Conservation (phyloP, 768 basidiomycete species). For the Lentinula boryana region DNA sequence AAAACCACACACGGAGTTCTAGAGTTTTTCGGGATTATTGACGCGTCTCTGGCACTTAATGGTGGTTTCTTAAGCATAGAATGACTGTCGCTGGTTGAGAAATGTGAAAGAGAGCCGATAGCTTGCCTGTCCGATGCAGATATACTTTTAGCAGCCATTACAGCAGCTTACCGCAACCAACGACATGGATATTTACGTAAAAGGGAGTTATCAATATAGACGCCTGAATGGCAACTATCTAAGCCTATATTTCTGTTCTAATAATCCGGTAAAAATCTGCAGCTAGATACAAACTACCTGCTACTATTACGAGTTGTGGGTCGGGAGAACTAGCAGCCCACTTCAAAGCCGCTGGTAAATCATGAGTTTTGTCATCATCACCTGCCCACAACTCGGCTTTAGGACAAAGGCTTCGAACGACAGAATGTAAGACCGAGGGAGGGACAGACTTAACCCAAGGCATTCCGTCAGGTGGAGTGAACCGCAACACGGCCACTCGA, state of each 20-base stretch:
- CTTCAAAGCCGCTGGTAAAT: conserved; percentile 27
- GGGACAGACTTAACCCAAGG: conserved; percentile 81
- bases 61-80: not conserved
- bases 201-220: not conserved
- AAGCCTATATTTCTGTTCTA: conserved; percentile 8
- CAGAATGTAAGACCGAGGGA: conserved; percentile 40
- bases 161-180: not conserved
- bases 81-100: not conserved
- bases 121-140: not conserved
- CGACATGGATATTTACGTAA: not conserved
- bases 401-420: conserved; percentile 36
- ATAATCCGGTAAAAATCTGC: conserved; percentile 81
- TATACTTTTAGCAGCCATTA: not conserved
- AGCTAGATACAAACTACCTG: conserved; percentile 92
- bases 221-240: not conserved
- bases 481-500: conserved; percentile 51
- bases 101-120: not conserved
- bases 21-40: not conserved
- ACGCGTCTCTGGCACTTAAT: not conserved
- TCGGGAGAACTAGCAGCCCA: conserved; percentile 41
- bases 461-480: conserved; percentile 84
- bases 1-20: not conserved
- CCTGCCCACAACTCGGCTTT: conserved; percentile 42
- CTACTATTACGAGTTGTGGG: conserved; percentile 58
- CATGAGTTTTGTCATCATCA: conserved; percentile 22